Conservation (phyloP, 1,284 basidiomycete species). For the Puccinia horiana region DNA sequence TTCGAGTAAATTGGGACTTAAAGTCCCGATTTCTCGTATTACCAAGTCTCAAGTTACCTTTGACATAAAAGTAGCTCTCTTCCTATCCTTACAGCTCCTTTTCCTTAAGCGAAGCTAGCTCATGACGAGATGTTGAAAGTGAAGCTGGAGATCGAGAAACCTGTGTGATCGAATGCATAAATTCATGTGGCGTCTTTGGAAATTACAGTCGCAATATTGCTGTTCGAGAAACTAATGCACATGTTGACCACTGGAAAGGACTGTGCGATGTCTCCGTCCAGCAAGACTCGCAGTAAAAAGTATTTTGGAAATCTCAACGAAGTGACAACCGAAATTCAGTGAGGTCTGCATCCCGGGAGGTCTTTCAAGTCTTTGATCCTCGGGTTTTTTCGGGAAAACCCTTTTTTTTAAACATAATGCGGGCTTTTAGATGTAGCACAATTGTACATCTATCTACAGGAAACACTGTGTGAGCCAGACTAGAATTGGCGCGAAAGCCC, state of each 20-base stretch:
- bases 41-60: not conserved
- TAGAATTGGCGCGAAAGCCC: too few relatives aligned
- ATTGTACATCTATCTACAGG: too few relatives aligned
- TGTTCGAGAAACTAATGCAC: not conserved
- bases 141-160: not conserved
- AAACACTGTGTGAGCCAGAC: too few relatives aligned
- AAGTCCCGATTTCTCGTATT: not conserved
- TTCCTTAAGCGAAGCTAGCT: not conserved
- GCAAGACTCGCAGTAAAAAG: not conserved
- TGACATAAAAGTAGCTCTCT: not conserved
- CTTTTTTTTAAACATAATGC: too few relatives aligned
- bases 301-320: not conserved
- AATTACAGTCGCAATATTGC: not conserved
- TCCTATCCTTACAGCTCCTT: not conserved
- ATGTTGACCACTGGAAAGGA: not conserved
- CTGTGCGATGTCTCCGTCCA: not conserved
- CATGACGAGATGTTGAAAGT: not conserved
- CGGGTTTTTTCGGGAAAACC: too few relatives aligned
- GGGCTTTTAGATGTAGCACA: too few relatives aligned
- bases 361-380: not conserved
- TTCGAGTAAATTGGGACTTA: not conserved
- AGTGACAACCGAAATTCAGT: not conserved
- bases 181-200: not conserved
- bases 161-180: not conserved
- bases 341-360: not conserved